Conservation (phyloP, 1,139 yeast genomes). For the Chernovozyma sophiae-reginae region DNA sequence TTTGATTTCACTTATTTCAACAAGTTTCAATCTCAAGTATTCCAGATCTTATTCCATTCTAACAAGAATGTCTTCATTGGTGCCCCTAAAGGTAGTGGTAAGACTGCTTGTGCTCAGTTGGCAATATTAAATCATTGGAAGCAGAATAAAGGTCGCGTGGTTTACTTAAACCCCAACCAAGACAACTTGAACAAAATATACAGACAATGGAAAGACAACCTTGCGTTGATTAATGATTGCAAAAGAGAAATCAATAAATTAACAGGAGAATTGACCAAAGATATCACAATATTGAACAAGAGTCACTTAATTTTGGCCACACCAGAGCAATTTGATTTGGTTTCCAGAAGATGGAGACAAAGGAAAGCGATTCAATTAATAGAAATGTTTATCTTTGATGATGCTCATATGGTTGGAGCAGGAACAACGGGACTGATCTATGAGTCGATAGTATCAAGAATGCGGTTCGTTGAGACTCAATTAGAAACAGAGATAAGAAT, state of each 20-base stretch:
- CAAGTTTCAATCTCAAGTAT: conserved; percentile 68
- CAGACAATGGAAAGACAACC: conserved; percentile 50
- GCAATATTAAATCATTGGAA: conserved; percentile 72
- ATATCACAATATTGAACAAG: conserved; percentile 50
- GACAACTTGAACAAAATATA: conserved; percentile 45
- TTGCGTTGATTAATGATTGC: conserved; percentile 28
- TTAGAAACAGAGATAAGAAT: conserved; percentile 51
- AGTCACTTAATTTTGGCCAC: conserved; percentile 74
- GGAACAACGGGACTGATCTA: conserved; percentile 54
- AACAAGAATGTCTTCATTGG: conserved; percentile 64
- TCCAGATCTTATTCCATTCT: conserved; percentile 54
- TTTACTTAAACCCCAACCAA: conserved; percentile 64
- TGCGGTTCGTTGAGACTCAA: conserved; percentile 66
- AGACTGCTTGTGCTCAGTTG: conserved; percentile 66
- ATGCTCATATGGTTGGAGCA: conserved; percentile 66
- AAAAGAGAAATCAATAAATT: conserved; percentile 47
- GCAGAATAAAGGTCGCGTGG: conserved; percentile 51
- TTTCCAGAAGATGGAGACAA: conserved; percentile 81
- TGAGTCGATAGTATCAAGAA: conserved; percentile 67
- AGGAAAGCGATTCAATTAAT: conserved; percentile 65
- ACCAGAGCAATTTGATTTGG: conserved; percentile 67
- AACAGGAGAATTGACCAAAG: conserved; percentile 58
- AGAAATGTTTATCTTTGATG: conserved; percentile 69
- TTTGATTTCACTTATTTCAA: conserved; percentile 58
- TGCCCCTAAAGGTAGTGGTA: conserved; percentile 73